These are phyloP conservation scores for Boletus sp. DNA, from an alignment of 768 basidiomycete genomes.

Conservation along the genomic window DNA sequence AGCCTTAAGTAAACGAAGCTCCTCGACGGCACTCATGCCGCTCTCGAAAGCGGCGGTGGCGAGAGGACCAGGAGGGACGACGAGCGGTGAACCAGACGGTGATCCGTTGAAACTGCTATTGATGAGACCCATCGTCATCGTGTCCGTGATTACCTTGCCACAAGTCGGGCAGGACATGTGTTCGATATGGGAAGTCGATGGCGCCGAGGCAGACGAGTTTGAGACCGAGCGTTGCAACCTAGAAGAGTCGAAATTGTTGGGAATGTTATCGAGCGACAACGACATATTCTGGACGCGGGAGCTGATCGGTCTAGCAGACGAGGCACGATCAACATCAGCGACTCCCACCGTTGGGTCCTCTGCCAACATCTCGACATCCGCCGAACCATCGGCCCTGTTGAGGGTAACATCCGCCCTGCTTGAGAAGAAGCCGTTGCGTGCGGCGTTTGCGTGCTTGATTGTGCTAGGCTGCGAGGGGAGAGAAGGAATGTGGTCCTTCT, in stretches of 20 bases:
- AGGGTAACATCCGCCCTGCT: conserved; percentile 21
- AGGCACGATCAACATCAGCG: conserved; percentile 22
- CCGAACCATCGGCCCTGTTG: conserved; percentile 8
- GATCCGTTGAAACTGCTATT: conserved; percentile 24
- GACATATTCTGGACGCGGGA: conserved; percentile 41
- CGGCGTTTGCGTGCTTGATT: conserved; percentile 13
- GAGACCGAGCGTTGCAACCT: conserved; percentile 32
- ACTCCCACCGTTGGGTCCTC: conserved; percentile 27
- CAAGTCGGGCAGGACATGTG: conserved; percentile 54
- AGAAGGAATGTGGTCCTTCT: conserved; percentile 22
- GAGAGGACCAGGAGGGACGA: conserved; percentile 56
- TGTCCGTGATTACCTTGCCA: conserved; percentile 49
- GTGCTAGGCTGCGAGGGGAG: conserved; percentile 27
- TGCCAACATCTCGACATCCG: conserved; percentile 31
- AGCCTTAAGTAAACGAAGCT: conserved; percentile 75
- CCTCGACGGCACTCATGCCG: conserved; percentile 70
- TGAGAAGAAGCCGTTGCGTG: conserved; percentile 24
- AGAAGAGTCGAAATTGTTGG: conserved; percentile 37
- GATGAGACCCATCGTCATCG: conserved; percentile 35
- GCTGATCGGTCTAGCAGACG: conserved; percentile 24
- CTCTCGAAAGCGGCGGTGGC: conserved; percentile 55
- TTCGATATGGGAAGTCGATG: conserved; percentile 41
- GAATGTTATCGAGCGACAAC: conserved; percentile 53
- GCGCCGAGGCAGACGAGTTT: conserved; percentile 41
- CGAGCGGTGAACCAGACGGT: conserved; percentile 38